Evolutionary conservation across 2,329 filamentous ascomycete species (phyloP).

Genomic region (Ascochyta viciae-villosae): DNA sequence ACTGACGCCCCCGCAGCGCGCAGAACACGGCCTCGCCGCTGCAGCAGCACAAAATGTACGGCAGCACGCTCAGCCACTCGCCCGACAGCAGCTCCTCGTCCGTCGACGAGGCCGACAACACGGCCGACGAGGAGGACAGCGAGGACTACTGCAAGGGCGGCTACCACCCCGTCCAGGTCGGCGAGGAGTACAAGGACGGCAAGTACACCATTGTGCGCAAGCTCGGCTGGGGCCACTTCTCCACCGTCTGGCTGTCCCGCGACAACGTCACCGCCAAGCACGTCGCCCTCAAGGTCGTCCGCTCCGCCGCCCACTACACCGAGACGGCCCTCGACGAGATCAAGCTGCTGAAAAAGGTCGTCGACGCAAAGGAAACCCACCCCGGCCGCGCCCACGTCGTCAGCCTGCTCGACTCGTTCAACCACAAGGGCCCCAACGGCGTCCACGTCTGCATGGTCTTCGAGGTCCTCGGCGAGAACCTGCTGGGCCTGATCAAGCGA

Average conservation of each 20-base stretch:
- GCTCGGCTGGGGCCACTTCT: constrained; percentile 98
- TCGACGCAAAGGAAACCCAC: constrained; percentile 92
- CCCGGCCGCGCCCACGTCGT: constrained; percentile 95
- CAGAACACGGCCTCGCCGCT: constrained; percentile 60
- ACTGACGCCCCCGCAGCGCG: constrained; percentile 37
- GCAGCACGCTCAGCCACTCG: constrained; percentile 70
- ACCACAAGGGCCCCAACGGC: constrained; percentile 95
- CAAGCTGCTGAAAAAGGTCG: constrained; percentile 95
- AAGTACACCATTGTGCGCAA: constrained; percentile 97
- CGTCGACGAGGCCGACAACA: constrained; percentile 85
- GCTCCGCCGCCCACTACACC: constrained; percentile 97
- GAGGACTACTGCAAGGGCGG: constrained; percentile 99
- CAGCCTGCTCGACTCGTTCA: constrained; percentile 93
- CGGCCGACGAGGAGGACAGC: constrained; percentile 96
- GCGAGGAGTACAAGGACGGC: constrained; percentile 96
- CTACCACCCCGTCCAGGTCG: constrained; percentile 93
- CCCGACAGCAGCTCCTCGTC: constrained; percentile 78
- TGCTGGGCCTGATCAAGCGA: constrained; percentile 93
- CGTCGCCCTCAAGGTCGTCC: constrained; percentile 96
- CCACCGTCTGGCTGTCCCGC: constrained; percentile 86
- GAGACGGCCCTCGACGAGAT: constrained; percentile 99
- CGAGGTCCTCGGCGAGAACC: constrained; percentile 93
- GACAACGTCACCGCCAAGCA: constrained; percentile 92
- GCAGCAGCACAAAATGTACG: constrained; percentile 56
- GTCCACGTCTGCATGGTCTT: constrained; percentile 99